phyloP scores from a whole-genome alignment of 139 green algal genomes.

The Gonium pectorale region DNA sequence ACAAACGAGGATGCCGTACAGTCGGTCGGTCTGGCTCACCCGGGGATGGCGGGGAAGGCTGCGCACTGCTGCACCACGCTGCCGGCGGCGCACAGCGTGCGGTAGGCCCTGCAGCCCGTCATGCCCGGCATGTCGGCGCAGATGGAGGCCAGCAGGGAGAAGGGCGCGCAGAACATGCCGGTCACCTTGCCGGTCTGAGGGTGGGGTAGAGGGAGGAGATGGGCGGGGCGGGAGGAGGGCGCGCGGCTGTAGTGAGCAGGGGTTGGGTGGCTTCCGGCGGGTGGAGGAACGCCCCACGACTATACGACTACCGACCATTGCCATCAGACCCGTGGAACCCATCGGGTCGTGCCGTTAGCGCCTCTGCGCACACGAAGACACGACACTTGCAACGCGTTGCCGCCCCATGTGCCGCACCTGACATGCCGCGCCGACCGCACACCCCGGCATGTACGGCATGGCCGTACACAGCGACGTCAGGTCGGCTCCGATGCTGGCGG shows the following conservation, averaged over 20 bases:
- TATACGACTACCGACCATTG: too few relatives aligned
- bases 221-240: too few relatives aligned
- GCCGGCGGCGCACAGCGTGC: neutral
- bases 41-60: conserved; percentile 8
- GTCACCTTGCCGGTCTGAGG: neutral
- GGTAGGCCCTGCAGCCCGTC: conserved; percentile 21
- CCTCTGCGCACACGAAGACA: too few relatives aligned
- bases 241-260: too few relatives aligned
- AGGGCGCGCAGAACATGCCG: neutral
- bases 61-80: conserved; percentile 3
- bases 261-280: too few relatives aligned
- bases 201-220: too few relatives aligned
- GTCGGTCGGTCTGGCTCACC: conserved; percentile 3
- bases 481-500: neutral
- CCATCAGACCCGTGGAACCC: too few relatives aligned
- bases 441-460: conserved; percentile 43
- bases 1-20: too few relatives aligned
- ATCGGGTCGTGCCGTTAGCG: too few relatives aligned
- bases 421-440: conserved; percentile 10
- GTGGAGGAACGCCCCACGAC: too few relatives aligned
- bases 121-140: conserved; percentile 37
- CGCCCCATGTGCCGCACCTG: neutral
- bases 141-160: conserved; percentile 23
- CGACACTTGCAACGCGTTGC: too few relatives aligned
- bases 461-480: neutral